phyloP scores from a whole-genome alignment of 805 yeast species.

The Teunomyces aglyptinius region DNA sequence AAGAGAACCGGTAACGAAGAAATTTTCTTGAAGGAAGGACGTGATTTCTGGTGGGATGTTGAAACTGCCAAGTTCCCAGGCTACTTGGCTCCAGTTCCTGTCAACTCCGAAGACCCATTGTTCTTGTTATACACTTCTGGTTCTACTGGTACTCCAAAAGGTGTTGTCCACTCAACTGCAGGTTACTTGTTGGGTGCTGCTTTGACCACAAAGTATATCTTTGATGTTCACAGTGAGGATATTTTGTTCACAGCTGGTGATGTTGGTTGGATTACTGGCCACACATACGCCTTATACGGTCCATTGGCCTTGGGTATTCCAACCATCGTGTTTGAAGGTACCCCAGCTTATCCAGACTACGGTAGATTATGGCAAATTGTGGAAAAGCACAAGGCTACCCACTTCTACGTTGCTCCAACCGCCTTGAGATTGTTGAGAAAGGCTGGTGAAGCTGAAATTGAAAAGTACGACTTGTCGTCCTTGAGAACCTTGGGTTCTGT shows the following conservation, averaged over 20 bases:
- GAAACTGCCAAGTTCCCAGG: conserved; percentile 65
- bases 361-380: conserved; percentile 81
- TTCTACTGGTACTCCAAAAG: conserved; percentile 87
- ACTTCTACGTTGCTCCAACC: conserved; percentile 83
- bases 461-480: conserved; percentile 59
- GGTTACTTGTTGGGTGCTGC: conserved; percentile 76
- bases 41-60: conserved; percentile 79
- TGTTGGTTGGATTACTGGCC: conserved; percentile 92
- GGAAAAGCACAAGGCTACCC: conserved; percentile 68
- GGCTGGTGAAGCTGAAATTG: conserved; percentile 65
- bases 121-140: conserved; percentile 84
- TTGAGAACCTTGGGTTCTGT: conserved; percentile 76
- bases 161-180: conserved; percentile 78
- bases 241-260: conserved; percentile 84
- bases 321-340: conserved; percentile 79
- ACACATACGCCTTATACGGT: conserved; percentile 79
- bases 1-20: conserved; percentile 66
- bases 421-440: conserved; percentile 74
- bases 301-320: conserved; percentile 76
- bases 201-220: conserved; percentile 69
- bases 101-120: conserved; percentile 76
- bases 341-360: conserved; percentile 81
- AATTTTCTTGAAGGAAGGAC: conserved; percentile 48
- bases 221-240: conserved; percentile 75
- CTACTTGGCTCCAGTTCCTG: conserved; percentile 72